Percentiles rank a stretch among this genome's conserved stretches.
Conservation (phyloP, 257 asterid species). For the Scutellaria minor region DNA sequence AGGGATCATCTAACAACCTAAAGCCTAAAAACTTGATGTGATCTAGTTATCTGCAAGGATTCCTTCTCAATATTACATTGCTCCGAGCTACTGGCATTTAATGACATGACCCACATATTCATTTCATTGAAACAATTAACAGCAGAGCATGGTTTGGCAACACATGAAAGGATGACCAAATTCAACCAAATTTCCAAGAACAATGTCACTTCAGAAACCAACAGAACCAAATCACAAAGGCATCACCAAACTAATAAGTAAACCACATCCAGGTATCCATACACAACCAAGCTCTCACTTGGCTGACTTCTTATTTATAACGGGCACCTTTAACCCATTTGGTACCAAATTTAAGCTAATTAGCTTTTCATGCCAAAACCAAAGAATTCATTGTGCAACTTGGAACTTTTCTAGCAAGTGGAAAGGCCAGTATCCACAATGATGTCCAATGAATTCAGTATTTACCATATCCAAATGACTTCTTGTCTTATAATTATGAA, state of each 20-base stretch:
- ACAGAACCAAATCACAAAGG: constrained; percentile 13
- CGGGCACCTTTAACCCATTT: not conserved
- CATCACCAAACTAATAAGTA: constrained; percentile 10
- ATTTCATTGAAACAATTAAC: not conserved
- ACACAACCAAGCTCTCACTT: constrained; percentile 21
- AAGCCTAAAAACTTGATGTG: not conserved
- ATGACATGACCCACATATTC: not conserved
- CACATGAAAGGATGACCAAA: constrained; percentile 1
- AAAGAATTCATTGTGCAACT: constrained; percentile 17
- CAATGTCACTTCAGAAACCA: constrained; percentile 14
- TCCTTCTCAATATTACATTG: not conserved
- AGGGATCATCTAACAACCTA: not conserved
- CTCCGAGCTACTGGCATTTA: not conserved
- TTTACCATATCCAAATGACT: constrained; percentile 16
- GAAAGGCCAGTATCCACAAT: constrained; percentile 28
- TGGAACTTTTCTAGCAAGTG: constrained; percentile 12
- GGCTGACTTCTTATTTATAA: too few relatives aligned
- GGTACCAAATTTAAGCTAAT: not conserved
- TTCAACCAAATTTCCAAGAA: constrained; percentile 19
- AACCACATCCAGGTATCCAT: constrained; percentile 10
- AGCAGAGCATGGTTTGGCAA: constrained; percentile 17
- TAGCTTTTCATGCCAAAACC: constrained; percentile 14
- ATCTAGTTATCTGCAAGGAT: not conserved
- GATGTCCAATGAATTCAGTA: constrained; percentile 1
- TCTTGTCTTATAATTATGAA: constrained; percentile 18